Percentiles rank a stretch among this genome's conserved stretches.
These are phyloP conservation scores for Arctostaphylos glauca DNA, from an alignment of 148 eudicot species.

Conservation along the genomic window DNA sequence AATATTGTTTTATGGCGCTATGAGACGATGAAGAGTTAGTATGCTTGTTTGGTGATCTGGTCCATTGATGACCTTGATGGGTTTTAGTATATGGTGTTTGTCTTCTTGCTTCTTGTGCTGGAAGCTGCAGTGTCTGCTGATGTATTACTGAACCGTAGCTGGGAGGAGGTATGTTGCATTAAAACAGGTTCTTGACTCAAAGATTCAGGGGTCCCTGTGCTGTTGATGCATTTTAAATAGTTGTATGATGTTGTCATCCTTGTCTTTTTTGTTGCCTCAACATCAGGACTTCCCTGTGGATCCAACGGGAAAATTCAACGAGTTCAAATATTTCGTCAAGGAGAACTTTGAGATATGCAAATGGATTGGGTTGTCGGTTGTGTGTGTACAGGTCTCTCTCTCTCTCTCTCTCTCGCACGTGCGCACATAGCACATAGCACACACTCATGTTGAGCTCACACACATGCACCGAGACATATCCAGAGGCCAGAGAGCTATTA, in stretches of 20 bases:
- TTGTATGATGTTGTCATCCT: not conserved
- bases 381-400: constrained; percentile 60
- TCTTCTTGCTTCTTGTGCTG: constrained; percentile 60
- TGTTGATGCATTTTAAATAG: not conserved
- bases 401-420: constrained; percentile 18
- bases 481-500: not conserved
- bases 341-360: constrained; percentile 71
- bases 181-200: not conserved
- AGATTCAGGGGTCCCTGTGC: not conserved
- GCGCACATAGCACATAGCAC: not conserved
- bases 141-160: constrained; percentile 62
- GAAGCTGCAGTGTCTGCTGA: constrained; percentile 73
- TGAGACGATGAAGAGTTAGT: not conserved
- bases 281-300: constrained; percentile 77
- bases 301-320: constrained; percentile 48
- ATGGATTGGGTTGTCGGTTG: constrained; percentile 73
- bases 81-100: constrained; percentile 56
- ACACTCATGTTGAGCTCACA: not conserved
- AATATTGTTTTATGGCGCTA: not conserved
- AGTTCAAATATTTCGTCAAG: constrained; percentile 49
- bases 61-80: constrained; percentile 45
- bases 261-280: not conserved
- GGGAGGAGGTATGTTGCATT: constrained; percentile 62
- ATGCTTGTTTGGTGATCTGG: not conserved
- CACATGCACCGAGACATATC: not conserved